Conservation (phyloP, 768 basidiomycete species). For the Naganishia onofrii region DNA sequence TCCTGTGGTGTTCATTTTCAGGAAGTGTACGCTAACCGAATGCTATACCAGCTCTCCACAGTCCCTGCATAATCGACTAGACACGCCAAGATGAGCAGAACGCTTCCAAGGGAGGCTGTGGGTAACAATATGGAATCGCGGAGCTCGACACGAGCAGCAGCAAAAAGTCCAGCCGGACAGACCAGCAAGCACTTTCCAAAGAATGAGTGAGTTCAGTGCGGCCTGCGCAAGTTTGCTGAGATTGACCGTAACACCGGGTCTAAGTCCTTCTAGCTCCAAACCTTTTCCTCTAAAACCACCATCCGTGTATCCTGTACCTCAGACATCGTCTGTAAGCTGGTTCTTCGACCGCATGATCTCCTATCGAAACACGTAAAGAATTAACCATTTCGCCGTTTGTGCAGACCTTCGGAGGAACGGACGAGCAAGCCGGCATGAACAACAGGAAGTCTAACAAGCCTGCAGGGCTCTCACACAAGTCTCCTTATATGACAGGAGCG, state of each 20-base stretch:
- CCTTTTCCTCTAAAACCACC: not conserved
- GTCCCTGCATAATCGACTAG: not conserved
- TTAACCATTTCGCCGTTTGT: not conserved
- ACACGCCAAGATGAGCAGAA: not conserved
- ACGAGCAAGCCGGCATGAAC: not conserved
- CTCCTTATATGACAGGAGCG: not conserved
- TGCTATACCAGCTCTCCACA: not conserved
- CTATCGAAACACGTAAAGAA: not conserved
- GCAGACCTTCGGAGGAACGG: not conserved
- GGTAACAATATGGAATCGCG: not conserved
- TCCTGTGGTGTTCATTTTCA: not conserved
- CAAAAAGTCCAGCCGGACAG: not conserved
- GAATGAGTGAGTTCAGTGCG: not conserved
- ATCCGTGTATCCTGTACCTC: not conserved
- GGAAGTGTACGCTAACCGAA: not conserved
- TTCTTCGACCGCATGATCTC: not conserved
- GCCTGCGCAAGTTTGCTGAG: not conserved
- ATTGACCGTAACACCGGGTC: too few relatives aligned
- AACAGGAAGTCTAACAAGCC: not conserved
- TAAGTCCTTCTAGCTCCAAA: too few relatives aligned
- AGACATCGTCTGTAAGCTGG: not conserved
- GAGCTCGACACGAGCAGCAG: too few relatives aligned
- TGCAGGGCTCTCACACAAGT: not conserved
- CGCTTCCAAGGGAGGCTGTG: not conserved
- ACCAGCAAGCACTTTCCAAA: slow-evolving; percentile 4